Conservation (phyloP, 805 yeast species). For the Suhomyces xylopsoci region DNA sequence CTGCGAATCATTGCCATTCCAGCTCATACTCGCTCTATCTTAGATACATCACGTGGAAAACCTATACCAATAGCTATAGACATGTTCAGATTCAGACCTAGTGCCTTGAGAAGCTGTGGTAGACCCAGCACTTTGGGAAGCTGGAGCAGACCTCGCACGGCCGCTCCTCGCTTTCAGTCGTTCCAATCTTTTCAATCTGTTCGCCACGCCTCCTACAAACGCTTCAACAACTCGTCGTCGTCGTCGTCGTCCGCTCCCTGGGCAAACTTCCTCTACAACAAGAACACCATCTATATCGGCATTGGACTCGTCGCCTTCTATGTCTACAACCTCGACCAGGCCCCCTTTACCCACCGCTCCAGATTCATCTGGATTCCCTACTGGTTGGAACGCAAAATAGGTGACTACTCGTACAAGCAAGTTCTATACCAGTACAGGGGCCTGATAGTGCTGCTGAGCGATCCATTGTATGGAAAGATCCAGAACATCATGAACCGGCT, state of each 20-base stretch:
- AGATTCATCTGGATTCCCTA: slow-evolving; percentile 72
- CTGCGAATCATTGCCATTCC: background rate
- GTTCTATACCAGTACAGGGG: slow-evolving; percentile 52
- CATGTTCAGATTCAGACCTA: background rate
- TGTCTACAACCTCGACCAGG: slow-evolving; percentile 56
- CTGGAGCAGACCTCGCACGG: background rate
- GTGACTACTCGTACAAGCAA: slow-evolving; percentile 61
- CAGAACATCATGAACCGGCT: slow-evolving; percentile 61
- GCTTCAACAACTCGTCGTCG: slow-evolving; percentile 12
- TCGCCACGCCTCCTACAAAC: slow-evolving; percentile 16
- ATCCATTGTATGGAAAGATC: slow-evolving; percentile 60
- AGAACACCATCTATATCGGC: slow-evolving; percentile 31
- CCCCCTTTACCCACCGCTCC: slow-evolving; percentile 73
- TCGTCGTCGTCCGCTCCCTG: slow-evolving; percentile 5
- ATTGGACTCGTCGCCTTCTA: slow-evolving; percentile 18
- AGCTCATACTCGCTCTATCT: background rate
- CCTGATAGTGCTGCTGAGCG: slow-evolving; percentile 55
- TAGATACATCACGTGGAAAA: background rate
- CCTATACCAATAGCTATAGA: background rate
- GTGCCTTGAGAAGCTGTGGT: no score
- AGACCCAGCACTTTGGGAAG: background rate
- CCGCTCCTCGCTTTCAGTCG: no score
- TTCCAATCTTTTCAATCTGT: background rate
- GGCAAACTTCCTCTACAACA: slow-evolving; percentile 17
- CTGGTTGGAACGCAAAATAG: slow-evolving; percentile 60